Conservation (phyloP, 331 rosid genomes). For the Malus hybrid region DNA sequence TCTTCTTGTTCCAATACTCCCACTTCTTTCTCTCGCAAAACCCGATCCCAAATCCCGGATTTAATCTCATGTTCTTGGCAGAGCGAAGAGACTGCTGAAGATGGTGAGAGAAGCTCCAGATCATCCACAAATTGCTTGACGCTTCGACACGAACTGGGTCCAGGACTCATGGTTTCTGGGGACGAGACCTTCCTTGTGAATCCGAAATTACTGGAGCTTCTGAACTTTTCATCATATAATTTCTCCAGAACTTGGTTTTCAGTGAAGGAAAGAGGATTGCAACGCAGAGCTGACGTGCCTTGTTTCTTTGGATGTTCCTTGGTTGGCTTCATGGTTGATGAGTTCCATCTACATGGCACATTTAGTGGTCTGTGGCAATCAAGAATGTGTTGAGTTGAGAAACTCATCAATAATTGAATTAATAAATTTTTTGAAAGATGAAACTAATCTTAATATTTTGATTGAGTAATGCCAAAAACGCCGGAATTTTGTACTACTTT, state of each 20-base stretch:
- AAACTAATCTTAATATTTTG: too few species aligned
- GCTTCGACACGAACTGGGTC: constrained; percentile 51
- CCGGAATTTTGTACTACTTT: too few species aligned
- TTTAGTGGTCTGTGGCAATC: constrained; percentile 54
- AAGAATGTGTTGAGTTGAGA: not conserved
- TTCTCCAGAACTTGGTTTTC: constrained; percentile 38
- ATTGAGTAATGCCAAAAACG: too few species aligned
- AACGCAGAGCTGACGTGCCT: constrained; percentile 28
- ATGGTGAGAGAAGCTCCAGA: constrained; percentile 51
- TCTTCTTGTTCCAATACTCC: constrained; percentile 18
- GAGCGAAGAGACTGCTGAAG: constrained; percentile 60
- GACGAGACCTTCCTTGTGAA: constrained; percentile 56
- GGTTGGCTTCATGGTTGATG: constrained; percentile 29
- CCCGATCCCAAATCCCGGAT: constrained; percentile 27
- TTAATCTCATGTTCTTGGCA: constrained; percentile 54
- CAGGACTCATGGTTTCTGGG: constrained; percentile 56
- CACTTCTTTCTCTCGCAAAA: constrained; percentile 28
- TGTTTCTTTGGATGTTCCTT: constrained; percentile 37
- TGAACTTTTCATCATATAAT: constrained; percentile 31
- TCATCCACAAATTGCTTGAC: constrained; percentile 44
- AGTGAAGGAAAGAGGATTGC: constrained; percentile 18
- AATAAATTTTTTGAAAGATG: not conserved
- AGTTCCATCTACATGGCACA: constrained; percentile 59
- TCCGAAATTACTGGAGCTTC: constrained; percentile 36
- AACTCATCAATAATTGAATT: not conserved